Conservation (phyloP, 768 basidiomycete genomes). For the Tremella mesenterica region DNA sequence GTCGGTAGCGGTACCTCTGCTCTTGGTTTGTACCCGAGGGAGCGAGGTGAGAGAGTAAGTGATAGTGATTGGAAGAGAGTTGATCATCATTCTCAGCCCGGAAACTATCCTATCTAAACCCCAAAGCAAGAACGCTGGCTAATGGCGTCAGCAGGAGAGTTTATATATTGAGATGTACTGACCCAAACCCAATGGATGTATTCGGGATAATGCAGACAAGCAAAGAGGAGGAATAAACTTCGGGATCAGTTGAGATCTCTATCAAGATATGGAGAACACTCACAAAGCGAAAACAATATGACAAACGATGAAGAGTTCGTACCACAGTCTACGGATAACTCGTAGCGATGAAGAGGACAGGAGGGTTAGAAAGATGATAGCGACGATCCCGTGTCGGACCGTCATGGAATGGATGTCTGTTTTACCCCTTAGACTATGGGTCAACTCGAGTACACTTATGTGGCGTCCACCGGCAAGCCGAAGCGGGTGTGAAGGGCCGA, state of each 20-base stretch:
- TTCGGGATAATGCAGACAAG: constrained; percentile 28
- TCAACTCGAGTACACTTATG: constrained; percentile 3
- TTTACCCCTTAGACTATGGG: constrained; percentile 26
- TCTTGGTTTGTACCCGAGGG: constrained; percentile 32
- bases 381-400: background rate
- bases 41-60: constrained; percentile 37
- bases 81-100: constrained; percentile 1
- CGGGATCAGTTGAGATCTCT: background rate
- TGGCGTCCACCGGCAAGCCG: background rate
- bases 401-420: background rate
- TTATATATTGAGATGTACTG: background rate
- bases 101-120: background rate
- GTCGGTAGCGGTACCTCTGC: constrained; percentile 15
- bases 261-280: constrained; percentile 1
- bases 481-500: background rate
- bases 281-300: constrained; percentile 41
- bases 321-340: constrained; percentile 29
- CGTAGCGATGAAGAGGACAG: constrained; percentile 31
- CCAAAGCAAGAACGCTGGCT: background rate
- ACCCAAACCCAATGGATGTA: constrained; percentile 28
- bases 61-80: constrained; percentile 34
- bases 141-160: too few relatives aligned
- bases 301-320: constrained; percentile 42
- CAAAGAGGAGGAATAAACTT: constrained; percentile 28
- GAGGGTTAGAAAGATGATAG: constrained; percentile 4